Evolutionary conservation across 1,284 basidiomycete genomes (phyloP).

Genomic region (Boletus sp.): DNA sequence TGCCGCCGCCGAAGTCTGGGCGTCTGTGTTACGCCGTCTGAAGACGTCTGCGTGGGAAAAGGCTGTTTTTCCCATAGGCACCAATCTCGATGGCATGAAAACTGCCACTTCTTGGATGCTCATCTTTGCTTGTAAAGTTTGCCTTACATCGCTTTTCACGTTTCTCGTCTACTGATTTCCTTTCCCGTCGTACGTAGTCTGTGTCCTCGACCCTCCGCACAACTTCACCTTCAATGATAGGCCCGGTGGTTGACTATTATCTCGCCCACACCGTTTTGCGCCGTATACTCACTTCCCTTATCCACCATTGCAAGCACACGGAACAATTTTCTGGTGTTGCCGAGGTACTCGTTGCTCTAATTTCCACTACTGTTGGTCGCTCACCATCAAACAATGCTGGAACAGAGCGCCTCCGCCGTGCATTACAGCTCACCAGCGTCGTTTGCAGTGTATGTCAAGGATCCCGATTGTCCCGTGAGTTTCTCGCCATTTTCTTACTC

Average conservation of each 20-base stretch:
- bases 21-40: slow-evolving; percentile 63
- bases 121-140: slow-evolving; percentile 73
- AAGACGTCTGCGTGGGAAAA: slow-evolving; percentile 58
- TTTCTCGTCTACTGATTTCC: slow-evolving; percentile 8
- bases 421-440: slow-evolving; percentile 54
- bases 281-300: slow-evolving; percentile 75
- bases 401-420: slow-evolving; percentile 41
- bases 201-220: slow-evolving; percentile 82
- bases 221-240: slow-evolving; percentile 64
- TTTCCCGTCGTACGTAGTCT: slow-evolving; percentile 48
- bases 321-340: slow-evolving; percentile 66
- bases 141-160: slow-evolving; percentile 20
- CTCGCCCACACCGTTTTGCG: slow-evolving; percentile 62
- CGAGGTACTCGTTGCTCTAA: slow-evolving; percentile 52
- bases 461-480: slow-evolving; percentile 60
- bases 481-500: not conserved
- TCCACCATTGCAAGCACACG: slow-evolving; percentile 76
- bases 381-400: slow-evolving; percentile 21
- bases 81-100: slow-evolving; percentile 50
- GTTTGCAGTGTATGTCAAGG: slow-evolving; percentile 66
- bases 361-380: slow-evolving; percentile 27
- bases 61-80: slow-evolving; percentile 54
- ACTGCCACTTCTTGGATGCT: slow-evolving; percentile 70
- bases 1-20: slow-evolving; percentile 80
- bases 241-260: slow-evolving; percentile 57